Base-by-base conservation (phyloP, 2,329 filamentous ascomycete species). In the Pestalotiopsis sp. region DNA sequence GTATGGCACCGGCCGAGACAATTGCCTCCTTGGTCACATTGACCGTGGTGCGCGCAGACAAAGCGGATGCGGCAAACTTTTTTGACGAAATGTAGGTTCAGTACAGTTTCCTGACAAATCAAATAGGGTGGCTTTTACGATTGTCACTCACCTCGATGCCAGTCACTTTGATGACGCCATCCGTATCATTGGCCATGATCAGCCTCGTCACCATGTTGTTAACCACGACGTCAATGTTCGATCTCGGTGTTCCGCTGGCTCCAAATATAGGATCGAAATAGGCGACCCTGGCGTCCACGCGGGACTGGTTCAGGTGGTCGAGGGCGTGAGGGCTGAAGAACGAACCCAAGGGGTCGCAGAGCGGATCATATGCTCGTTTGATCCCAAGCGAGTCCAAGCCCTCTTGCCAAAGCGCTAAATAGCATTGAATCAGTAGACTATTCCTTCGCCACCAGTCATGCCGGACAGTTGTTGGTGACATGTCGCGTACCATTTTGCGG, bases 1-100 rank as follows among this genome's bases (percentile, higher is more conserved):
- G 75, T 4, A 77, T 71, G 1, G 79, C 75, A 0, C 81, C 81
- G 0, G 80, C 80, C 1, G 78, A 77, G 1, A 83, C 71, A 31
- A 82, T 77, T 27, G 81, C 77, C 70, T 82, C 80, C n/a, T 78
- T 78, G 9, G 66, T 68, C 38, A 77, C 72, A 23, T 59, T 59
- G 9, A 59, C 57, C 27, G 55, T 61, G 57, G 57, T 59, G 20
- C 57, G 57, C 20, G 36, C 72, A 75, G 0, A 75, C 39, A 23
- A 39, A 7, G 9, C 27, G 27, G 60, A 23, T 61, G 12, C 45
- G 62, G 36, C 23, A 27, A 27, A 36, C 65, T 65, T 1, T 67
- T 58, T 23, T 23, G 20, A 23, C 20, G 20, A 23, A 23, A 61
- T 20, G 23, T 55, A 17, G 5, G 38, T 13, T 11, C 11, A n/a